These are phyloP conservation scores for Oenanthe sinensis DNA, from an alignment of 129 eudicot genomes.

Conservation along the genomic window DNA sequence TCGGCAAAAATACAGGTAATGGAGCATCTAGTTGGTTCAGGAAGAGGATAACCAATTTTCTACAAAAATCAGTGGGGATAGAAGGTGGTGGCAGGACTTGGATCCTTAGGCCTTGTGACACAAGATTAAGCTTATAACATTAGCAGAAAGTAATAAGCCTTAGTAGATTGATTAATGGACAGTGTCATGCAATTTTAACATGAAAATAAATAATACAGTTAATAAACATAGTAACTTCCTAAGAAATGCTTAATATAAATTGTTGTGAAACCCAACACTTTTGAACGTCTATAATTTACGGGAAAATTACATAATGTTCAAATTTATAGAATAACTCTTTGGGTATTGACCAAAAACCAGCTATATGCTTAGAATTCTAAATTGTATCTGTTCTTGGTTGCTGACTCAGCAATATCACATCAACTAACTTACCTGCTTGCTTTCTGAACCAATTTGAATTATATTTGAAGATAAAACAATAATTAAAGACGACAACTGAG, in stretches of 20 bases:
- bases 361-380: too few relatives aligned
- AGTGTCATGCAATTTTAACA: background rate
- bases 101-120: background rate
- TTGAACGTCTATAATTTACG: background rate
- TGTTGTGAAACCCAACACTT: background rate
- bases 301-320: background rate
- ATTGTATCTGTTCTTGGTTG: background rate
- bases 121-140: background rate
- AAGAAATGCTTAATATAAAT: background rate
- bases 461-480: too few relatives aligned
- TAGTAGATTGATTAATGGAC: background rate
- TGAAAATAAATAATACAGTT: background rate
- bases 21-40: background rate
- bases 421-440: background rate
- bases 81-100: background rate
- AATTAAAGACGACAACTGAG: background rate
- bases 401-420: background rate
- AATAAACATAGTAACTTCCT: background rate
- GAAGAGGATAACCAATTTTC: background rate
- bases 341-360: background rate
- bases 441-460: background rate
- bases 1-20: background rate
- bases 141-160: background rate
- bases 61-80: background rate
- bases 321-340: too few relatives aligned